These are phyloP conservation scores for Ophiostoma quercus DNA, from an alignment of 2,329 filamentous ascomycete species.

Conservation along the genomic window DNA sequence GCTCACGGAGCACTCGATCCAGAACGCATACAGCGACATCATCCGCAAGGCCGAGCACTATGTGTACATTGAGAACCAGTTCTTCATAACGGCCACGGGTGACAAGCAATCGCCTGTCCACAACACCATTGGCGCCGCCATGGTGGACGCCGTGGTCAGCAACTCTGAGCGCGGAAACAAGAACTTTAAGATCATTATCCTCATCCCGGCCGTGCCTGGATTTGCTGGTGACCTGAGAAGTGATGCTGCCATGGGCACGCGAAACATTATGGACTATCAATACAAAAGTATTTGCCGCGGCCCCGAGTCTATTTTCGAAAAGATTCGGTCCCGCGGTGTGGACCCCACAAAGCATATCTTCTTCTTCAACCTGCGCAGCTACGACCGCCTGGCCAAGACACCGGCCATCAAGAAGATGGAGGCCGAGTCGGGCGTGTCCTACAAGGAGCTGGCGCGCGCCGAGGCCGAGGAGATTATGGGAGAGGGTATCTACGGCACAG, in stretches of 20 bases:
- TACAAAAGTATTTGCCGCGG: constrained; percentile 94
- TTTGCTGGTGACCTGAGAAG: constrained; percentile 88
- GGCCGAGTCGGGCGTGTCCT: constrained; percentile 70
- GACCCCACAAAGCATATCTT: constrained; percentile 79
- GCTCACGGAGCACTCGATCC: constrained; percentile 74
- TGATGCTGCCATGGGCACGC: constrained; percentile 75
- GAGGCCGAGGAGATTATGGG: constrained; percentile 86
- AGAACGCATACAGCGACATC: constrained; percentile 78
- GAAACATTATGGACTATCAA: constrained; percentile 98
- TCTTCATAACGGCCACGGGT: constrained; percentile 93
- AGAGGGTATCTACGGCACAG: constrained; percentile 59
- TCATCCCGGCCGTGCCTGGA: constrained; percentile 88
- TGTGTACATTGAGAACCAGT: constrained; percentile 98
- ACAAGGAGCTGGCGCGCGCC: constrained; percentile 80
- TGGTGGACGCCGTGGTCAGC: constrained; percentile 81
- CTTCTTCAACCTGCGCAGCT: constrained; percentile 88
- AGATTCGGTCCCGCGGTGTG: constrained; percentile 65
- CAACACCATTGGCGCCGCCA: constrained; percentile 81
- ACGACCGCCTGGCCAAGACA: constrained; percentile 86
- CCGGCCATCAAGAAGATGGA: constrained; percentile 68
- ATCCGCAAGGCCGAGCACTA: constrained; percentile 86
- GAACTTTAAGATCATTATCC: constrained; percentile 83
- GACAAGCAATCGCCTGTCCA: constrained; percentile 80
- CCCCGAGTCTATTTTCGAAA: constrained; percentile 82
- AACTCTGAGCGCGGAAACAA: constrained; percentile 69